Conservation (phyloP, 352 stramenopile genomes). For the Phytophthora quininea region DNA sequence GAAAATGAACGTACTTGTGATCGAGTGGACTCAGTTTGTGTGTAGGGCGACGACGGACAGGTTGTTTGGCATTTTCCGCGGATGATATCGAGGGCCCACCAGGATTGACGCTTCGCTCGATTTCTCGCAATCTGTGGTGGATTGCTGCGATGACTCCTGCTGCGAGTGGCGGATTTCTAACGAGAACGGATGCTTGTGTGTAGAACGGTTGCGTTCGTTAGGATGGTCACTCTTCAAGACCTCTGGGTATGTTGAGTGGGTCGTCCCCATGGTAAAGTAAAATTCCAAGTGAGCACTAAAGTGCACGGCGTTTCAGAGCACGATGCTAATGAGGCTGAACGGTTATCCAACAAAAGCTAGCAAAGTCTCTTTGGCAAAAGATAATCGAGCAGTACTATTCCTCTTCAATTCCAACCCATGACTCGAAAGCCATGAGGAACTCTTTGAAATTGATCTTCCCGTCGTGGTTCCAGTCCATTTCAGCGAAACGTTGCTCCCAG, state of each 20-base stretch:
- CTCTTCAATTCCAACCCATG: slow-evolving; percentile 85
- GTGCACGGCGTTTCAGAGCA: background rate
- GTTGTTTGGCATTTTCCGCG: slow-evolving; percentile 1
- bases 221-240: background rate
- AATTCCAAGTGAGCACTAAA: too few relatives aligned
- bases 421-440: slow-evolving; percentile 89
- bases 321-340: background rate
- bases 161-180: background rate
- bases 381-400: slow-evolving; percentile 46
- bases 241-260: background rate
- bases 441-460: slow-evolving; percentile 90
- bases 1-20: slow-evolving; percentile 46
- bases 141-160: slow-evolving; percentile 4
- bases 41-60: slow-evolving; percentile 2
- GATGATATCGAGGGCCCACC: slow-evolving; percentile 6
- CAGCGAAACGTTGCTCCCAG: slow-evolving; percentile 81
- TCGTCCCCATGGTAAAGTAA: slow-evolving; percentile 10
- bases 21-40: slow-evolving; percentile 39
- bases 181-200: slow-evolving; percentile 1
- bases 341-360: background rate
- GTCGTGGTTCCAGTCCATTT: slow-evolving; percentile 91
- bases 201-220: background rate
- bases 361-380: background rate
- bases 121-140: slow-evolving; percentile 2
- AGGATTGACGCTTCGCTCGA: background rate